phyloP scores from a whole-genome alignment of 345 rosid genomes.

The Carallia pectinifolia region DNA sequence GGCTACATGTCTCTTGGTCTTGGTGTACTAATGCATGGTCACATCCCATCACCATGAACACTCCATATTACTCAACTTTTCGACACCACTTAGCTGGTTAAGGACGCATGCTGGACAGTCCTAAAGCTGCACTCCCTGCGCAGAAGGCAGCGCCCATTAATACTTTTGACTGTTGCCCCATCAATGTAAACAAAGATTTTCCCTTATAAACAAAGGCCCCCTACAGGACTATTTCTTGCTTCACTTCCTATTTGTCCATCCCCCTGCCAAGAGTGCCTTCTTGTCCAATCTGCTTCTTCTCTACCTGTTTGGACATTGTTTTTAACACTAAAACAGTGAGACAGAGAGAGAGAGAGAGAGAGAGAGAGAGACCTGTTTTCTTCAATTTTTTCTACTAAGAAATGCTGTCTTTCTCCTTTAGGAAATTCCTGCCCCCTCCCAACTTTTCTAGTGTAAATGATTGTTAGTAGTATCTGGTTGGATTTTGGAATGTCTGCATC shows the following conservation, averaged over 20 bases:
- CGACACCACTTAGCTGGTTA: conserved; percentile 1
- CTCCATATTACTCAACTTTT: conserved; percentile 14
- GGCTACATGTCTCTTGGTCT: conserved; percentile 20
- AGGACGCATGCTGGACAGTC: conserved; percentile 15
- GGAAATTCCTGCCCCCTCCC: conserved; percentile 16
- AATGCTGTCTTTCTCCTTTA: conserved; percentile 30
- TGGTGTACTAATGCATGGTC: conserved; percentile 28
- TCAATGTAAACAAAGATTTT: background rate
- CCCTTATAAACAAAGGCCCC: background rate
- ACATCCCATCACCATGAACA: conserved; percentile 22
- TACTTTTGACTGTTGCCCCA: background rate
- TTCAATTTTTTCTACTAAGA: conserved; percentile 3
- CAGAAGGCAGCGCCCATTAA: conserved; percentile 24
- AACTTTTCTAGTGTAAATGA: background rate
- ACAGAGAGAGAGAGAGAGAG: conserved; percentile 2
- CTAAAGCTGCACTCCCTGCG: conserved; percentile 17
- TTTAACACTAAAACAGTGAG: too few species aligned
- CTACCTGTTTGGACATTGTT: conserved; percentile 12
- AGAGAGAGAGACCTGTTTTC: background rate
- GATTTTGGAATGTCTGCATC: conserved; percentile 5
- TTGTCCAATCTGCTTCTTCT: conserved; percentile 35
- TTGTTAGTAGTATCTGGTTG: conserved; percentile 7
- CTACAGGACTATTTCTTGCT: background rate
- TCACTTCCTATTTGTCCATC: conserved; percentile 26
- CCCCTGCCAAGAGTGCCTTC: conserved; percentile 24